Evolutionary conservation across 495 filamentous ascomycete species (phyloP).

Genomic region (Podospora conica): DNA sequence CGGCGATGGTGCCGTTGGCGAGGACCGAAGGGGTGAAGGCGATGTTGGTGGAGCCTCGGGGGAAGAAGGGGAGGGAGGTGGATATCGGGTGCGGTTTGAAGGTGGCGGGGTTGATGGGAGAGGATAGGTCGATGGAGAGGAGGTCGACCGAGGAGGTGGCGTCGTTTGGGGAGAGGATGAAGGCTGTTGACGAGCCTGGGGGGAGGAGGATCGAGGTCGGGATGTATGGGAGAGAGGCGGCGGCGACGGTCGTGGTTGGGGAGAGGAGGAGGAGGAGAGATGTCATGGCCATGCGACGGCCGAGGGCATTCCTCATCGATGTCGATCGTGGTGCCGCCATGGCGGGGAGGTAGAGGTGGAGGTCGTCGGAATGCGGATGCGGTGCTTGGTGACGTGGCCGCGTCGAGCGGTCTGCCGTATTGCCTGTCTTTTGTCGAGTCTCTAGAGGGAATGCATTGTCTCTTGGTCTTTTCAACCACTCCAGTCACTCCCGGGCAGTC

Average conservation of each 20-base stretch:
- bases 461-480: background rate
- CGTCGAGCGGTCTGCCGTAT: background rate
- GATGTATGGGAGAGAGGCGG: constrained; percentile 57
- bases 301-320: background rate
- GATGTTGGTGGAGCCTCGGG: constrained; percentile 26
- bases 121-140: constrained; percentile 57
- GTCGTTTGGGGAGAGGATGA: constrained; percentile 52
- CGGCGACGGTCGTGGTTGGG: background rate
- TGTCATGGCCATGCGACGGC: background rate
- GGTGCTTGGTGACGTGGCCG: constrained; percentile 1
- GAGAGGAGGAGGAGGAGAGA: background rate
- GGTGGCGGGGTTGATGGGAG: constrained; percentile 45
- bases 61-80: constrained; percentile 59
- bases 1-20: constrained; percentile 57
- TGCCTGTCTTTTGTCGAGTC: constrained; percentile 1
- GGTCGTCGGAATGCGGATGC: background rate
- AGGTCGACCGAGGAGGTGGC: constrained; percentile 41
- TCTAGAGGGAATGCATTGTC: constrained; percentile 11
- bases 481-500: background rate
- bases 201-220: constrained; percentile 62
- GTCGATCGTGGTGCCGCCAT: background rate
- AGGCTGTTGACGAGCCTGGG: constrained; percentile 30
- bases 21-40: constrained; percentile 62
- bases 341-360: background rate
- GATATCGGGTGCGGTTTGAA: constrained; percentile 53